Base-by-base conservation (phyloP, 768 basidiomycete genomes). In the Serendipita indica region DNA sequence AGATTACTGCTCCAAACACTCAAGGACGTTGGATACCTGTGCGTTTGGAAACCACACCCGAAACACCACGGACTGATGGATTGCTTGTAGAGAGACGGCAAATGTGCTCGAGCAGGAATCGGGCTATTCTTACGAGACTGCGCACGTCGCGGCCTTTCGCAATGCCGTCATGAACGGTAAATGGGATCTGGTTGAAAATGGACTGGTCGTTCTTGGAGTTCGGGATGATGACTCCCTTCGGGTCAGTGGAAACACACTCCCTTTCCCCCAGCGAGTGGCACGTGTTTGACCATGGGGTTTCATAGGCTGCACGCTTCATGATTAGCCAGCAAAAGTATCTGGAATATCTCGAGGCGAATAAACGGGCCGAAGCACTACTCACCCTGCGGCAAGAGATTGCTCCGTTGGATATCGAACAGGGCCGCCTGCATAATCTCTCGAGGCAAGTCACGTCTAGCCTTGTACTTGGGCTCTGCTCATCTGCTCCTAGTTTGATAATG, bases 251-350 rank as follows among this genome's bases (percentile, higher is more conserved):
- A 52, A 39, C 41, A 13, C 6, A 37, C 39, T 20, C 60, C 39
- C 30, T 30, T 43, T 57, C 45, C 33, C 16, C 57, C 35, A 18
- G 35, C 32, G 4, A 30, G 7, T 5, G 27, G 25, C 14, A 57
- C 57, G 32, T 35, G n/a, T 33, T 60, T 32, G 61, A 20, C 6
- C 20, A 37, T 57, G 35, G 35, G 54, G 37, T 30, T 45, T 10
- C 18, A 1, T 30, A 94, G 85, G 82, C 86, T 65, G 84, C 86
- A 20, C 81, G 75, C 61, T 96, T 93, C 70, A 74, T 93, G 61
- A 88, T 99, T 63, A 84, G 83, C 61, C 84, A 87, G 71, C 96
- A 99, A 78, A 93, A 96, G 72, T 99, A 96, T 70, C 76, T 98
- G 39, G 96, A 99, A 67, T 75, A 89, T 18, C 75, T 99, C 54